Base-by-base conservation (phyloP, 2,329 filamentous ascomycete species). In the Didymellaceae sp. region DNA sequence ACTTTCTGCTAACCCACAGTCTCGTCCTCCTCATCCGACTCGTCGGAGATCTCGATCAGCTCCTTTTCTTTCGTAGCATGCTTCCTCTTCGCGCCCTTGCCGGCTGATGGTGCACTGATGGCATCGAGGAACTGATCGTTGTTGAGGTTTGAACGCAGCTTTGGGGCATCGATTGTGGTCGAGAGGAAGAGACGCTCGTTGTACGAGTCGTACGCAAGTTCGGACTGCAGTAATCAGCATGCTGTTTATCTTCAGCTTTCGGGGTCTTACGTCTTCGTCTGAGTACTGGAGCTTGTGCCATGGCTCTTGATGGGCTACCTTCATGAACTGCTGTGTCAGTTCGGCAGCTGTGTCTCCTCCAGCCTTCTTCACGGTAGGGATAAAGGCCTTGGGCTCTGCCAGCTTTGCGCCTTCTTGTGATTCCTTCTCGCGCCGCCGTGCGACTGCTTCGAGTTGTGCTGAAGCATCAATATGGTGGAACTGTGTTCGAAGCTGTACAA, bases 401-500 rank as follows among this genome's bases (percentile, higher is more conserved):
- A 72, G 66, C 34, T 61, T 78, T 63, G 61, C 74, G 65, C 61
- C 74, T 54, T 73, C 76, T 41, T 59, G 73, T 6, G 80, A 79
- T 48, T 82, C 79, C 44, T 74, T 72, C 57, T 71, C 76, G 59
- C 67, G 71, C 47, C 67, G 69, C 62, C 62, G 74, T 58, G 67
- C 63, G 37, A 70, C 76, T 65, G 83, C 83, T 26, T 88, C 85
- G 47, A 90, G 82, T 64, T 97, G 91, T 37, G 87, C 80, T 35
- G 86, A 76, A 3, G 94, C 93, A 74, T 97, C 94, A 61, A 97
- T 81, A 75, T 97, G 91, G 74, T 96, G 91, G 54, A 96, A 88
- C 67, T 97, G 90, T 0, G 94, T 91, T 4, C 92, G 89, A 67
- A 99, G 85, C 69, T 96, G 90, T 32, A 96, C 89, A 34, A 96